phyloP scores from a whole-genome alignment of 2,329 filamentous ascomycete species.

The Tolypocladium tundrense region DNA sequence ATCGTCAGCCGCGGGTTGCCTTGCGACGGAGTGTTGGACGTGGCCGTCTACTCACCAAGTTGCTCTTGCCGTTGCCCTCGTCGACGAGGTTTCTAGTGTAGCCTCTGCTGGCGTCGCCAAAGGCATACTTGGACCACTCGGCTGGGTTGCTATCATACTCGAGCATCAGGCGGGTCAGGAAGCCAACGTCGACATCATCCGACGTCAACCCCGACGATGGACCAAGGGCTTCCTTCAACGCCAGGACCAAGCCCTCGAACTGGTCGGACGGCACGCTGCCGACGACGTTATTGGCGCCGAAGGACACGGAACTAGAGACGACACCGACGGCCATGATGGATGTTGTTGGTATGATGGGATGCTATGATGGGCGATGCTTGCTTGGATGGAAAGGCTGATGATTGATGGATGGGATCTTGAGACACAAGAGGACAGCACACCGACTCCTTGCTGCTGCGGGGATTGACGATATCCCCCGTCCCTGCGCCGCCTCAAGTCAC shows the following conservation, averaged over 20 bases:
- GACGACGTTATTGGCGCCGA: constrained; percentile 11
- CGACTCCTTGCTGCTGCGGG: constrained; percentile 14
- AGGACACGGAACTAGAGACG: constrained; percentile 13
- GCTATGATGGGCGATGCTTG: constrained; percentile 1
- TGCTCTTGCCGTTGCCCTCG: constrained; percentile 73
- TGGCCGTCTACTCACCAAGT: constrained; percentile 44
- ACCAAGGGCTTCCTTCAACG: constrained; percentile 66
- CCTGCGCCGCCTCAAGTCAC: constrained; percentile 8
- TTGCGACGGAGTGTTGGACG: no score
- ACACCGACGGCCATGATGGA: constrained; percentile 25
- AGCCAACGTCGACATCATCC: constrained; percentile 65
- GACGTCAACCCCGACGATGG: constrained; percentile 75
- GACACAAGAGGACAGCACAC: constrained; percentile 13
- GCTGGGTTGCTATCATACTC: constrained; percentile 57
- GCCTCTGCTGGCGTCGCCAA: constrained; percentile 56
- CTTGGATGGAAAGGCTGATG: not conserved
- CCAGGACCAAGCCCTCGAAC: constrained; percentile 62
- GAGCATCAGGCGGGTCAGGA: constrained; percentile 64
- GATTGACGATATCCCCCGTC: constrained; percentile 8
- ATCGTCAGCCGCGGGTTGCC: not conserved
- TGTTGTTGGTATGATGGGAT: constrained; percentile 1
- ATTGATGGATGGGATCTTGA: not conserved
- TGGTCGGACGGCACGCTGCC: constrained; percentile 23
- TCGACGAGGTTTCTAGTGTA: constrained; percentile 89
- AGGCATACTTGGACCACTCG: constrained; percentile 68